Evolutionary conservation across 2,329 filamentous ascomycete genomes (phyloP), one percentile per base, ranked within the genome.

Genomic region (Phialophora verrucosa): DNA sequence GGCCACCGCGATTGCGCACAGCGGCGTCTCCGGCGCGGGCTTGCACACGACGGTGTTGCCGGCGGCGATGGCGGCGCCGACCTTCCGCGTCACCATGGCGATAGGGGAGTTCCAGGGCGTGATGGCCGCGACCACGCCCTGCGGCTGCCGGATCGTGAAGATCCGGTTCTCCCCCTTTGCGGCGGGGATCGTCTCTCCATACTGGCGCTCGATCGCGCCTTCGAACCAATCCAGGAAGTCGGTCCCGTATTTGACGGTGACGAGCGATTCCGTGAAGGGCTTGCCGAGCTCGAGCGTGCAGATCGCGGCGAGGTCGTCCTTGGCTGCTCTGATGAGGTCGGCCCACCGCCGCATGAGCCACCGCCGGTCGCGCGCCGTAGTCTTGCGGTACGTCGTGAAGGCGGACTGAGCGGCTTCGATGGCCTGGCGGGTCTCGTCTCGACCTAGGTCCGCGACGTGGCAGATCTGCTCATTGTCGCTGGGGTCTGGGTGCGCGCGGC

Each of bases 51-150:
- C 73, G 0, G 77, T 76, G 62, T 76, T 78, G 7, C 78, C 78
- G 4, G 77, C 76, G 4, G 77, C 78, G 14, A 80, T 70, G 2
- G 78, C 77, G 27, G 75, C 71, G 12, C 69, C 74, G 8, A 72
- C 72, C 56, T 78, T 78, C 11, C 76, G 69, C 31, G 74, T 67
- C 69, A 91, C 87, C 90, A 92, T 92, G 56, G 89, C 89, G 3
- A 88, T 86, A 7, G 90, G 90, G 74, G 95, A 96, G 80, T 96
- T 96, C 92, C 92, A 95, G 78, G 92, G 92, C 12, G 91, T 93
- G 69, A 96, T 92, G 59, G 94, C 80, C 2, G 89, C 91, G 74
- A 89, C 91, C 14, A 96, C 92, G 60, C 92, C 92, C 17, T 96
- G 87, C 0, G 92, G 92, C 78, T 96, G 90, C 79, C 91, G 93